Evolutionary conservation across 2,329 filamentous ascomycete species (phyloP), one percentile per base, ranked within the genome.

Genomic region (Venturia pyrina): DNA sequence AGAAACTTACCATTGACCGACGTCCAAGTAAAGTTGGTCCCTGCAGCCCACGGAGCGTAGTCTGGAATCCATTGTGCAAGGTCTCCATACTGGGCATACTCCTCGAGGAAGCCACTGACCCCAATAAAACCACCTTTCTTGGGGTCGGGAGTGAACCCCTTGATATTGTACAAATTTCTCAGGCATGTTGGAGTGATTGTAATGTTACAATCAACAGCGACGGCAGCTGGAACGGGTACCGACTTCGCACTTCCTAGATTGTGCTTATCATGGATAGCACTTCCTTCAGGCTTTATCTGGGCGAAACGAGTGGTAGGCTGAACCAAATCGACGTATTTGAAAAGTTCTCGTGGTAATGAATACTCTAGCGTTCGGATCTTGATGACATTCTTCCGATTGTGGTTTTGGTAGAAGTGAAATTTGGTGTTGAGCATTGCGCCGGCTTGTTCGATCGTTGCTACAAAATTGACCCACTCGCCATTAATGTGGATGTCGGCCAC

Each of bases 231-330:
- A 24, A 40, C n/a, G 32, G 50, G 28, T 10, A 40, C 65, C 17
- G 75, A 74, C 15, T 73, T 73, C 10, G 71, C 66, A 6, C 72
- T 70, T 80, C 74, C 63, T 77, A 76, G 73, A 82, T 82, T 37
- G 82, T 71, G 28, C 40, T 28, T 41, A 13, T 63, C 48, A 37
- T 50, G 41, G 1, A 65, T 53, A 19, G 48, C 63, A 43, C 17
- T 64, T 7, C 43, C 15, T 32, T 64, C 44, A 6, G 48, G 43
- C 8, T 41, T 66, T 24, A 64, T 56, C 28, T 66, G 65, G 21
- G 32, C 46, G 67, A 89, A 89, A 48, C 83, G 79, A 4, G 84
- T 89, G 0, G 86, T 89, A 0, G 87, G 87, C 73, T 88, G 85
- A 62, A 89, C 84, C 71, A 88, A 79, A 66, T 84, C 82, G 66